Conservation (phyloP, 176 grass and related monocot species). For the Panicum miliaceum region DNA sequence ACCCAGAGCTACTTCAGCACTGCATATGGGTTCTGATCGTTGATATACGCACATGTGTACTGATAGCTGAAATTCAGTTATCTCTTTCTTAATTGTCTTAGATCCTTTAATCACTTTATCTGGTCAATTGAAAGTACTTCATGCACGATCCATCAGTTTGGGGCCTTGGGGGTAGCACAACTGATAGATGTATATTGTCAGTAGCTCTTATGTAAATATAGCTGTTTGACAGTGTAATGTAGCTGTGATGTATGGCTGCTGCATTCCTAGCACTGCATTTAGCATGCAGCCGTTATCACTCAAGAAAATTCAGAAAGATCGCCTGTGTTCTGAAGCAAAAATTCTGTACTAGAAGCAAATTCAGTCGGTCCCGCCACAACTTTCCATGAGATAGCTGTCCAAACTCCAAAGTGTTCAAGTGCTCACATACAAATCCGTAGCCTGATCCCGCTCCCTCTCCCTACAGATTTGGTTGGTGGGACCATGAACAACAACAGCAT, state of each 20-base stretch:
- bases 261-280: background rate
- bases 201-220: conserved; percentile 16
- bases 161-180: background rate
- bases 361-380: background rate
- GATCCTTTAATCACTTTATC: background rate
- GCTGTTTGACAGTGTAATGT: background rate
- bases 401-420: background rate
- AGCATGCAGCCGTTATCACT: background rate
- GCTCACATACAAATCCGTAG: background rate
- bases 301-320: background rate
- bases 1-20: conserved; percentile 69
- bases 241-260: background rate
- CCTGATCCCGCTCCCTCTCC: background rate
- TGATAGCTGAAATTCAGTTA: conserved; percentile 25
- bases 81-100: background rate
- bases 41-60: background rate
- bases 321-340: background rate
- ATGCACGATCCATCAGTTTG: background rate
- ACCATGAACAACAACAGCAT: background rate
- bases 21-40: conserved; percentile 58
- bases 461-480: background rate
- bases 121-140: background rate
- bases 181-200: background rate
- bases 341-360: background rate
- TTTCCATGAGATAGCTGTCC: background rate